Evolutionary conservation across 2,329 filamentous ascomycete species (phyloP), one percentile per base, ranked within the genome.

Genomic region (Aureobasidium sp.): DNA sequence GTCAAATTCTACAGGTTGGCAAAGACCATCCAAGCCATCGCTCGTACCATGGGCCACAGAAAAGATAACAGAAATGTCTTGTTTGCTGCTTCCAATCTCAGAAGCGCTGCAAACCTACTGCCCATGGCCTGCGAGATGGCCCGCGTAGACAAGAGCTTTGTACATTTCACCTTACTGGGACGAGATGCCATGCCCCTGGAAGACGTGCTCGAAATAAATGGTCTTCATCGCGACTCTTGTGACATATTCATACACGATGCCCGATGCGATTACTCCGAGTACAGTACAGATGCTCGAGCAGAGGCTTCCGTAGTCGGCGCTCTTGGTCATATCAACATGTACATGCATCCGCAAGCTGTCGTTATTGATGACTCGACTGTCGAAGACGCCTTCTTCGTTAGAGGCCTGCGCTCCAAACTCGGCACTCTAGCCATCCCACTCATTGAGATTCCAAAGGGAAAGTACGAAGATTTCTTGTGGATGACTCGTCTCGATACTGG

Each of bases 121-220:
- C 91, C 91, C 0, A 79, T 96, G 70, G 90, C 92, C 6, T 97
- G 94, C 73, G 84, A 90, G 68, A 97, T 97, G 92, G 87, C 86
- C 7, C 73, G 74, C 26, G 82, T 86, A 73, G 80, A 83, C 62
- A 79, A 82, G 63, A 96, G 85, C 69, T 82, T 85, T 65, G 91
- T 97, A 9, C 93, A 97, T 72, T 87, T 96, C 70, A 87, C 84
- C 0, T 75, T 97, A 4, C 82, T 95, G 76, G 88, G 91, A 55
- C 82, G 87, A 63, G 87, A 86, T 64, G 82, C 87, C 13, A 82
- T 96, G 56, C 77, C 83, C 0, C 74, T 95, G 56, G 80, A 86
- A 15, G 84, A 89, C 37, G 78, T 97, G 36, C 80, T 87, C 67
- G 79, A 84, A 58, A 79, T 96, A 63, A 97, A 97, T 72, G 90